Evolutionary conservation across 768 basidiomycete species (phyloP).

Genomic region (Symmetrospora coprosmae): DNA sequence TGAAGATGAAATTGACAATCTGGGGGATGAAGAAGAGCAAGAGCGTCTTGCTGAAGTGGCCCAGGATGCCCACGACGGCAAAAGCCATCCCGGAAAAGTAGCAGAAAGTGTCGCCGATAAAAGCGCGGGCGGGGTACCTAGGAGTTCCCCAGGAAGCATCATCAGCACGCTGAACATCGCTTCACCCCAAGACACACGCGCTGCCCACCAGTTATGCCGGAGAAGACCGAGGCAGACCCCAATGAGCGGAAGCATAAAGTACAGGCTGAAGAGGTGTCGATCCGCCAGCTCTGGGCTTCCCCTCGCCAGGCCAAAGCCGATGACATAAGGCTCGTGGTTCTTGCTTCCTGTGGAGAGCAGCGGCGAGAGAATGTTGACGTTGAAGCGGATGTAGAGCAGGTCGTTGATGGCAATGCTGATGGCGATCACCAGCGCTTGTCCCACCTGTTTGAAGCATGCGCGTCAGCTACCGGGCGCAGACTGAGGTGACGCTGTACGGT

Average conservation of each 20-base stretch:
- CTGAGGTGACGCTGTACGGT: too few species aligned
- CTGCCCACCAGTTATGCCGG: constrained; percentile 82
- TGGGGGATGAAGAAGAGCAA: constrained; percentile 95
- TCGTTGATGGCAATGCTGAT: constrained; percentile 83
- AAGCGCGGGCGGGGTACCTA: constrained; percentile 91
- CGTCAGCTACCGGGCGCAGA: neutral
- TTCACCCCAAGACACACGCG: neutral
- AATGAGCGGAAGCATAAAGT: constrained; percentile 90
- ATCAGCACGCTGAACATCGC: too few species aligned
- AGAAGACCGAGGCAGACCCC: constrained; percentile 80
- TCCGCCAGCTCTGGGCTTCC: constrained; percentile 77
- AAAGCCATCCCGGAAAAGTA: constrained; percentile 99
- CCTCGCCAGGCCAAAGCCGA: constrained; percentile 53
- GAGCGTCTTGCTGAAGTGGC: constrained; percentile 91
- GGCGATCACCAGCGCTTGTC: constrained; percentile 83
- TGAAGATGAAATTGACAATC: constrained; percentile 90
- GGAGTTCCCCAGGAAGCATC: neutral
- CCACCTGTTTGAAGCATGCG: constrained; percentile 40
- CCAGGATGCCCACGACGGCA: constrained; percentile 90
- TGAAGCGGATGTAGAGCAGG: constrained; percentile 70
- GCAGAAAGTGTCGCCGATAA: constrained; percentile 93
- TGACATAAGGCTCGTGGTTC: constrained; percentile 10
- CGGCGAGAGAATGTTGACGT: constrained; percentile 27
- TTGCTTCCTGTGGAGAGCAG: constrained; percentile 24
- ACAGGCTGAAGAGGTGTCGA: constrained; percentile 85